phyloP scores from a whole-genome alignment of 768 basidiomycete genomes.

The Coprinellus micaceus region DNA sequence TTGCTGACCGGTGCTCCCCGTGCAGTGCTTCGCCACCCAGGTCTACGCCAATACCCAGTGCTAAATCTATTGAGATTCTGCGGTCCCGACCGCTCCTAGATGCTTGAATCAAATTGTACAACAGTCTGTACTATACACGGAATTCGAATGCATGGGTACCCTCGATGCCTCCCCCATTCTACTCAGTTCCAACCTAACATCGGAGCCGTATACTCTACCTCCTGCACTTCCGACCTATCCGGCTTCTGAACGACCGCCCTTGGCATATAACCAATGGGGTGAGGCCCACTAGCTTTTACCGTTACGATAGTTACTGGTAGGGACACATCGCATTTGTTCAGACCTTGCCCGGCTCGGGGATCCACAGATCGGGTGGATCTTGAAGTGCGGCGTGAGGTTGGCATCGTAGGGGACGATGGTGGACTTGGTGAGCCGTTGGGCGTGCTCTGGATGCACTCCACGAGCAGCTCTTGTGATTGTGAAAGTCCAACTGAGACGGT shows the following conservation, averaged over 20 bases:
- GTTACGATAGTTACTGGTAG: neutral
- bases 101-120: neutral
- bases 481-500: neutral
- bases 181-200: neutral
- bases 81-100: too few species aligned
- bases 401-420: neutral
- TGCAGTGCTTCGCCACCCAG: constrained; percentile 44
- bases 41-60: constrained; percentile 39
- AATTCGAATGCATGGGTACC: too few species aligned
- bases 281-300: neutral
- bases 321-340: neutral
- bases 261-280: neutral
- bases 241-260: neutral
- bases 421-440: neutral
- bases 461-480: neutral
- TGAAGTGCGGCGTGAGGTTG: neutral
- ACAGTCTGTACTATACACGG: too few species aligned
- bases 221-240: neutral
- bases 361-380: neutral
- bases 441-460: neutral
- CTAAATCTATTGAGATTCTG: constrained; percentile 17
- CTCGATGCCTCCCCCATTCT: too few species aligned
- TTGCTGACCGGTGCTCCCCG: neutral
- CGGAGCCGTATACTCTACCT: neutral
- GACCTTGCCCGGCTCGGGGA: too few species aligned